Evolutionary conservation across 2,329 filamentous ascomycete genomes (phyloP).

Genomic region (Penicillium fuscoglaucum): DNA sequence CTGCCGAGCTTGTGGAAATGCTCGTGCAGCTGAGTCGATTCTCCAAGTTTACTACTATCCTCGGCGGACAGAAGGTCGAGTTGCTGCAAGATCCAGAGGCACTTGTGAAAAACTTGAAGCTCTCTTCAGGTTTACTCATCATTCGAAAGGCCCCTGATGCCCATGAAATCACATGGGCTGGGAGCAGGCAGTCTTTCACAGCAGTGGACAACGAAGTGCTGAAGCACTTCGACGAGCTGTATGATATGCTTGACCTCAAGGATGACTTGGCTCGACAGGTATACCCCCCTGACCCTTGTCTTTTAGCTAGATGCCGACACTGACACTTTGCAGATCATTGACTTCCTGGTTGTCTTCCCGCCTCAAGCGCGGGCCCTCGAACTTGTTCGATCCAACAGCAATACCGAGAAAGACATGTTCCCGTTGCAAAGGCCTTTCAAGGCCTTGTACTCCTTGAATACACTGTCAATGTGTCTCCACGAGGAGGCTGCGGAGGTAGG

Average conservation of each 20-base stretch:
- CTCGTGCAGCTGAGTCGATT: slow-evolving; percentile 71
- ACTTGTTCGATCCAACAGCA: slow-evolving; percentile 56
- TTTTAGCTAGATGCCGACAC: slow-evolving; percentile 6
- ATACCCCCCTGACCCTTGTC: slow-evolving; percentile 22
- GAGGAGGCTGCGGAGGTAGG: slow-evolving; percentile 39
- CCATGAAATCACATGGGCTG: slow-evolving; percentile 29
- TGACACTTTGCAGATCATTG: slow-evolving; percentile 57
- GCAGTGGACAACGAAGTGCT: slow-evolving; percentile 75
- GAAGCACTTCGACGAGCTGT: slow-evolving; percentile 79
- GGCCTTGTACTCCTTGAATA: slow-evolving; percentile 70
- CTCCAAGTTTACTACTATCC: slow-evolving; percentile 72
- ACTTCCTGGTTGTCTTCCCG: slow-evolving; percentile 69
- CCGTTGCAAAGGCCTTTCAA: slow-evolving; percentile 69
- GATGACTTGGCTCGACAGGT: slow-evolving; percentile 69
- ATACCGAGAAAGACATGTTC: slow-evolving; percentile 64
- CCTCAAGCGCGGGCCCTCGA: slow-evolving; percentile 63
- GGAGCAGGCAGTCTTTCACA: slow-evolving; percentile 54
- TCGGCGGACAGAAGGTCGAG: slow-evolving; percentile 65
- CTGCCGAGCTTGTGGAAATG: slow-evolving; percentile 66
- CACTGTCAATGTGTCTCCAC: slow-evolving; percentile 63
- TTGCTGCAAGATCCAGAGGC: slow-evolving; percentile 60
- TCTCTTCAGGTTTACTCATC: slow-evolving; percentile 65
- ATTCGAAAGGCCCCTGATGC: slow-evolving; percentile 60
- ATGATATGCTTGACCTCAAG: slow-evolving; percentile 74
- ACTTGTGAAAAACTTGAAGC: slow-evolving; percentile 67